Conservation (phyloP, 2,329 filamentous ascomycete species). For the Lachnellula arida region DNA sequence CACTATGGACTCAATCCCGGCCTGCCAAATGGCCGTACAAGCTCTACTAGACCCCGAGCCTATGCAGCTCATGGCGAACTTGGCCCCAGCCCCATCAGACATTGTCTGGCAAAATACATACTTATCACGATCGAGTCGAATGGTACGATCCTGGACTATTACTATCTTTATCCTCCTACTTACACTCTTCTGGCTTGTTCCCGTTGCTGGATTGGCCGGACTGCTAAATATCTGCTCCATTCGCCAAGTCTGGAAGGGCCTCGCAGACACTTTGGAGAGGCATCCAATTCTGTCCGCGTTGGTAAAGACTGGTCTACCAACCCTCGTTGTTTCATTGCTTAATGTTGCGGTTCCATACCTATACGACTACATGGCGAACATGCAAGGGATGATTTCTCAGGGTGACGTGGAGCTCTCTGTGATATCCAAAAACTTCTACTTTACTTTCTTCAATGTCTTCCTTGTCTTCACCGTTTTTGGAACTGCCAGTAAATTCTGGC, state of each 20-base stretch:
- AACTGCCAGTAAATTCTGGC: conserved; percentile 70
- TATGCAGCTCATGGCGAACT: conserved; percentile 76
- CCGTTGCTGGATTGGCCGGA: conserved; percentile 74
- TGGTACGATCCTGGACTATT: conserved; percentile 75
- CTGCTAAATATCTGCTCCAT: conserved; percentile 80
- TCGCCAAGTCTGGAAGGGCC: conserved; percentile 61
- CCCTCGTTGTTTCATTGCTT: conserved; percentile 76
- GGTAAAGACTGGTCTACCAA: conserved; percentile 83
- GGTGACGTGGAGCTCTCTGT: conserved; percentile 91
- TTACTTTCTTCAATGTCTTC: conserved; percentile 99
- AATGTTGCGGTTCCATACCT: conserved; percentile 89
- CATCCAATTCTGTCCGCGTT: conserved; percentile 70
- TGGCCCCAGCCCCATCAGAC: conserved; percentile 83
- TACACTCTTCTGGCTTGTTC: conserved; percentile 81
- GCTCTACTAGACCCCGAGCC: conserved; percentile 89
- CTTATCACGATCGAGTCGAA: conserved; percentile 65
- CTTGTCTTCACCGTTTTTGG: conserved; percentile 87
- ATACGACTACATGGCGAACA: conserved; percentile 87
- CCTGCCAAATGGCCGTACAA: conserved; percentile 93
- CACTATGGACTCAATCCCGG: conserved; percentile 93
- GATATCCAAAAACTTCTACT: conserved; percentile 99
- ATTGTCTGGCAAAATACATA: conserved; percentile 97
- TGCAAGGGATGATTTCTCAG: conserved; percentile 91
- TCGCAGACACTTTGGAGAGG: conserved; percentile 62
- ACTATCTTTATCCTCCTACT: conserved; percentile 78